Conservation (phyloP, 495 filamentous ascomycete genomes). For the Polyplosphaeria fusca region DNA sequence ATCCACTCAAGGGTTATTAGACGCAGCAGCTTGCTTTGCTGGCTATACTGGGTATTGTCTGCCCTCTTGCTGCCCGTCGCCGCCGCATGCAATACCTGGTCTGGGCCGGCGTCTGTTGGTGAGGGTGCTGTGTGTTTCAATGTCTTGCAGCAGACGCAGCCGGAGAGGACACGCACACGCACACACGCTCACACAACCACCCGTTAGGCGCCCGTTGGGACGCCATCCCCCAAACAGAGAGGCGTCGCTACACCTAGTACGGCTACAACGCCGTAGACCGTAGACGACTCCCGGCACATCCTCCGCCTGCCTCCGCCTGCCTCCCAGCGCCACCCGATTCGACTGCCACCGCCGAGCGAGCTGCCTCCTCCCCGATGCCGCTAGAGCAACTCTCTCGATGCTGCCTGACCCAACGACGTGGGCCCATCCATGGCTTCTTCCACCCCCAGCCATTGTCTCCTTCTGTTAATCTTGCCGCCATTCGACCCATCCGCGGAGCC, state of each 20-base stretch:
- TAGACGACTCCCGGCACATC: too few species aligned
- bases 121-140: slow-evolving; percentile 9
- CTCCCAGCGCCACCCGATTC: neutral
- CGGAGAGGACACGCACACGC: neutral
- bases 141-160: slow-evolving; percentile 6
- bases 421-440: too few species aligned
- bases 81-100: slow-evolving; percentile 14
- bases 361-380: neutral
- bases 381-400: slow-evolving; percentile 1
- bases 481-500: too few species aligned
- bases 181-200: neutral
- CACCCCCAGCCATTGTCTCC: too few species aligned
- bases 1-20: slow-evolving; percentile 6
- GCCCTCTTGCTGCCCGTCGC: neutral
- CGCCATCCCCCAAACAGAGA: neutral
- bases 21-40: slow-evolving; percentile 10
- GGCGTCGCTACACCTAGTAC: too few species aligned
- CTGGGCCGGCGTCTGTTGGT: slow-evolving; percentile 3
- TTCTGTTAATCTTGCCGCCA: too few species aligned
- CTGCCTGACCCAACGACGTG: slow-evolving; percentile 22
- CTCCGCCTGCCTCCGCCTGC: too few species aligned
- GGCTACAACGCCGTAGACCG: too few species aligned
- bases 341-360: neutral
- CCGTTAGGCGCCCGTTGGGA: slow-evolving; percentile 10
- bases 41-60: slow-evolving; percentile 13